Evolutionary conservation across 2,329 filamentous ascomycete genomes (phyloP).

Genomic region (Venturia pyrina): DNA sequence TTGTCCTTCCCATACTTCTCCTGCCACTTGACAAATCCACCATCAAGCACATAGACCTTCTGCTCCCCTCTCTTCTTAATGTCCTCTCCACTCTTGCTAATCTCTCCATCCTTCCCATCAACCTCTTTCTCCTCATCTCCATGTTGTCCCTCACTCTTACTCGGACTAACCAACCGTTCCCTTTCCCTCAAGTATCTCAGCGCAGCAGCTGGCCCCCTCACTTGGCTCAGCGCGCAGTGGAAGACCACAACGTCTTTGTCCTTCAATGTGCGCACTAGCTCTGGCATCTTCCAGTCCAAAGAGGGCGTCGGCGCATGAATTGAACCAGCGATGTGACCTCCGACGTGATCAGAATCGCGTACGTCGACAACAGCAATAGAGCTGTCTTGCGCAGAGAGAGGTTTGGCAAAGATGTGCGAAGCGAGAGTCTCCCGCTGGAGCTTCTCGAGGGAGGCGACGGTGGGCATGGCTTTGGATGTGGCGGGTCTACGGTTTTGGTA

Average conservation of each 20-base stretch:
- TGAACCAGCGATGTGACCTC: constrained; percentile 75
- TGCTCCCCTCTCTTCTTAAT: constrained; percentile 37
- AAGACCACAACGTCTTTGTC: constrained; percentile 82
- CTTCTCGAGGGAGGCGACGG: constrained; percentile 53
- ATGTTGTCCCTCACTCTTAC: constrained; percentile 13
- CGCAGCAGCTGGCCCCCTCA: constrained; percentile 78
- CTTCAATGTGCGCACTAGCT: constrained; percentile 67
- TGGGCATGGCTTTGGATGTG: constrained; percentile 23
- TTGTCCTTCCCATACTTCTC: constrained; percentile 67
- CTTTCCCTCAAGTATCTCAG: constrained; percentile 67
- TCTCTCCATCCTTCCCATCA: constrained; percentile 14
- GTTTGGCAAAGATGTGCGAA: constrained; percentile 40
- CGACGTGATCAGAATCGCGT: constrained; percentile 79
- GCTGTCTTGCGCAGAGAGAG: background rate
- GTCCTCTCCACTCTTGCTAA: constrained; percentile 15
- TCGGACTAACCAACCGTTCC: constrained; percentile 38
- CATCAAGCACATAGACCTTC: constrained; percentile 69
- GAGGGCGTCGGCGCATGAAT: constrained; percentile 64
- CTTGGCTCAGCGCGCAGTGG: constrained; percentile 86
- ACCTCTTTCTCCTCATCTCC: constrained; percentile 16
- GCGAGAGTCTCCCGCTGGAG: constrained; percentile 63
- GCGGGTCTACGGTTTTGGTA: background rate
- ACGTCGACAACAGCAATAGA: constrained; percentile 74
- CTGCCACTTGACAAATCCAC: constrained; percentile 85
- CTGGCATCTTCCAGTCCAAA: constrained; percentile 68